phyloP scores from a whole-genome alignment of 352 stramenopile species.

The Phytophthora sansomeana region DNA sequence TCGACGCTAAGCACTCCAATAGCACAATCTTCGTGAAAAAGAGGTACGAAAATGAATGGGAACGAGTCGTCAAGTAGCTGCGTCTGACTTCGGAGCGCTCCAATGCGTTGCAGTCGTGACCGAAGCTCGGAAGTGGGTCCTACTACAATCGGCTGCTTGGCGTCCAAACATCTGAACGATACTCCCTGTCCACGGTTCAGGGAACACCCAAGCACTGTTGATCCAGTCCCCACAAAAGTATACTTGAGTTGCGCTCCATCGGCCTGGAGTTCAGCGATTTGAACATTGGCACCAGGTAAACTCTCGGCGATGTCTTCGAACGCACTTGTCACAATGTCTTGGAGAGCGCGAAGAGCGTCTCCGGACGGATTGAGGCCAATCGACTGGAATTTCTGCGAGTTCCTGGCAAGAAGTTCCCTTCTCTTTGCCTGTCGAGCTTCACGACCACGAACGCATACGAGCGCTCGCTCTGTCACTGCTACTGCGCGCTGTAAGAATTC shows the following conservation, averaged over 20 bases:
- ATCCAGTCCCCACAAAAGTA: conserved; percentile 59
- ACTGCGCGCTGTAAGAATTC: conserved; percentile 49
- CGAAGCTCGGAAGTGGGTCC: conserved; percentile 41
- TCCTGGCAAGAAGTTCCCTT: conserved; percentile 25
- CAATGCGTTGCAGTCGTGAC: conserved; percentile 41
- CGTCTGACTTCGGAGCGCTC: conserved; percentile 1
- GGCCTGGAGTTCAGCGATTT: conserved; percentile 64
- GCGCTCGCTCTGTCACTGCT: conserved; percentile 45
- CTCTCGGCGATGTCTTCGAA: conserved; percentile 58
- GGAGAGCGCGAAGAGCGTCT: conserved; percentile 57
- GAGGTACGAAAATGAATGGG: conserved; percentile 69
- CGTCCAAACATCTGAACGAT: conserved; percentile 66
- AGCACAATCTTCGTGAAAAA: conserved; percentile 69
- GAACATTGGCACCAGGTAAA: conserved; percentile 61
- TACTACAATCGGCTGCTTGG: conserved; percentile 49
- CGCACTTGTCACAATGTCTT: conserved; percentile 48
- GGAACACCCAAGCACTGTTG: conserved; percentile 30
- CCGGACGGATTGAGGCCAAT: conserved; percentile 61
- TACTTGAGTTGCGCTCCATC: conserved; percentile 55
- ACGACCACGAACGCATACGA: conserved; percentile 63
- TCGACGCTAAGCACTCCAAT: conserved; percentile 74
- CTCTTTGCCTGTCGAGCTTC: conserved; percentile 43
- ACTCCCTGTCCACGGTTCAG: conserved; percentile 60
- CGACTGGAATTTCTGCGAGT: conserved; percentile 33
- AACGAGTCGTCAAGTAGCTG: conserved; percentile 31